Evolutionary conservation across 257 asterid genomes (phyloP), one percentile per base, ranked within the genome.

Genomic region (Nicotiana benthamiana): DNA sequence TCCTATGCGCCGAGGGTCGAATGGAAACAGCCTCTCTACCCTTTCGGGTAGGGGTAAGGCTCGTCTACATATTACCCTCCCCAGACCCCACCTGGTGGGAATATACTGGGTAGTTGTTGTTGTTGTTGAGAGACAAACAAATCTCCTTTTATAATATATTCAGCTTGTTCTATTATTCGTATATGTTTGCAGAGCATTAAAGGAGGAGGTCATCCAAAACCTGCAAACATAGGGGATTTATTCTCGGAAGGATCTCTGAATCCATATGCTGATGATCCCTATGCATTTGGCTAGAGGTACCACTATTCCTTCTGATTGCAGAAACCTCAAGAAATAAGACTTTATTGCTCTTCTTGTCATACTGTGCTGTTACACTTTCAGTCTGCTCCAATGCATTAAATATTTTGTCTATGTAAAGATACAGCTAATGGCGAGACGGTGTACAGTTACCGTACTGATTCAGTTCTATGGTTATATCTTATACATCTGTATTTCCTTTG

Each of bases 261-360:
- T 86, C 99, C 99, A 59, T 96, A 96, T 82, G 94, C 88, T 75
- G 98, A 96, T 86, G 98, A 96, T 85, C 99, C 99, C 57, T 96
- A 92, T 86, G 96, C 97, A 68, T 96, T 96, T 87, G 95, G 88
- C 80, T 94, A 90, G 90, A 91, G 98, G 97, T 96, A 89, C 68
- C 75, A 46, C 48, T 20, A 43, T 16, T 46, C 7, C 20, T 68
- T 67, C 76, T 40, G 18, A 68, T 68, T 68, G 30, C 76, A 68
- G 76, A 68, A 68, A 36, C 54, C 76, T 36, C 48, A 53, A 36
- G 56, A 67, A 34, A 34, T 18, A 36, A 10, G 20, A 10, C 28
- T 67, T 10, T 20, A 36, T 36, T 2, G 40, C 15, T 67, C n/a
- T 36, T 67, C 75, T 67, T 40, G 77, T 70, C 57, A 70, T 12